Evolutionary conservation across 257 asterid species (phyloP), one percentile per base, ranked within the genome.

Genomic region (Jasminum sambac): DNA sequence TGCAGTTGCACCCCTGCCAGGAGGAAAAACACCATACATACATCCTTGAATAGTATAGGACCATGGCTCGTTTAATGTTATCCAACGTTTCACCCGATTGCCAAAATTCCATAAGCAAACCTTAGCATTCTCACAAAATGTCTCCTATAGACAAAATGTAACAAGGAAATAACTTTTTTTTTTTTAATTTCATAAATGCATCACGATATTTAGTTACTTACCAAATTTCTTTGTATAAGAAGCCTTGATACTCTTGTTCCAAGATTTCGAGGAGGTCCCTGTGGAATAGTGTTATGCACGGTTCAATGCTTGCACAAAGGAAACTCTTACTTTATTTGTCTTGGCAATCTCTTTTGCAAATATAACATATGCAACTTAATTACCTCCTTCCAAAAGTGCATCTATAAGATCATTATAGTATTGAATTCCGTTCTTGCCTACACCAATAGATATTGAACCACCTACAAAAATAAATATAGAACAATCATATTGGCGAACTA

Each of bases 21-120:
- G 85, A 1, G 85, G 80, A 12, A 43, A 69, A 3, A 8, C n/a
- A 0, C 79, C 71, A 0, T 1, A 23, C 0, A 52, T 78, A 44
- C 80, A 84, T 0, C 81, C 86, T 0, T 11, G 5, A 6, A 4
- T 17, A 0, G 63, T 48, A 24, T 70, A 81, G 0, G 65, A 66
- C 75, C 74, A 73, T 6, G 88, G 75, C 72, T 84, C 88, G 34
- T 84, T 81, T 26, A 81, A 2, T 4, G 88, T 84, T 19, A 71
- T 43, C 86, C 88, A 84, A 1, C 70, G 16, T 13, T 84, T 81
- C 37, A 84, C 84, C 4, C 84, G 68, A 23, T 84, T 82, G 0
- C 86, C 88, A 21, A 84, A 84, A 40, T 78, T 81, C 84, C 80
- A 70, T 34, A 84, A 81, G 48, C 88, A 84, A 4, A 81, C 11